Conservation (phyloP, 371 early-diverging fungal genomes). For the Batkoa obscura region DNA sequence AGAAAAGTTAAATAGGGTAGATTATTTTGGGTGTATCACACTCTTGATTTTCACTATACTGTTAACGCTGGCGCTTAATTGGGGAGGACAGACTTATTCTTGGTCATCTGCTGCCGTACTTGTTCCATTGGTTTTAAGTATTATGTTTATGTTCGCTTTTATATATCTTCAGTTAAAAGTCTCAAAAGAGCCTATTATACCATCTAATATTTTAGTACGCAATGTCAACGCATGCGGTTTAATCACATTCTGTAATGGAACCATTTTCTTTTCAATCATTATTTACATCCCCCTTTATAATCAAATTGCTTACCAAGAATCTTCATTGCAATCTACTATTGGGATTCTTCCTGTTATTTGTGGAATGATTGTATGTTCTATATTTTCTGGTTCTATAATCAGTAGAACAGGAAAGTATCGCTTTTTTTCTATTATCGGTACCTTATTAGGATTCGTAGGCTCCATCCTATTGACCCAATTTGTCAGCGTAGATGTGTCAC, state of each 20-base stretch:
- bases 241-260: constrained; percentile 23
- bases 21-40: constrained; percentile 12
- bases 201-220: constrained; percentile 22
- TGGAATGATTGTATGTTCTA: constrained; percentile 11
- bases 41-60: constrained; percentile 7
- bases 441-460: constrained; percentile 20
- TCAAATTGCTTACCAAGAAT: constrained; percentile 30
- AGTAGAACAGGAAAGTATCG: constrained; percentile 16
- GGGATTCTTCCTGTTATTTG: constrained; percentile 33
- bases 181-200: constrained; percentile 32
- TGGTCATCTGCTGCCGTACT: constrained; percentile 28
- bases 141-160: constrained; percentile 23
- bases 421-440: constrained; percentile 19
- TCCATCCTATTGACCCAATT: background rate
- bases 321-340: constrained; percentile 35
- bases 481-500: background rate
- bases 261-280: constrained; percentile 24
- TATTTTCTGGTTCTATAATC: constrained; percentile 13
- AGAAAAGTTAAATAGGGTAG: constrained; percentile 14
- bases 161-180: constrained; percentile 29
- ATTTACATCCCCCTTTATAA: constrained; percentile 32
- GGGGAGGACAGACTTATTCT: constrained; percentile 36
- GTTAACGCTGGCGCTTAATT: constrained; percentile 27
- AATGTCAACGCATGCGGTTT: constrained; percentile 21
- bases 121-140: constrained; percentile 20